Percentiles rank a stretch among this genome's conserved stretches.
These are phyloP conservation scores for Hypomyces rosellus DNA, from an alignment of 2,329 filamentous ascomycete genomes.

Conservation along the genomic window DNA sequence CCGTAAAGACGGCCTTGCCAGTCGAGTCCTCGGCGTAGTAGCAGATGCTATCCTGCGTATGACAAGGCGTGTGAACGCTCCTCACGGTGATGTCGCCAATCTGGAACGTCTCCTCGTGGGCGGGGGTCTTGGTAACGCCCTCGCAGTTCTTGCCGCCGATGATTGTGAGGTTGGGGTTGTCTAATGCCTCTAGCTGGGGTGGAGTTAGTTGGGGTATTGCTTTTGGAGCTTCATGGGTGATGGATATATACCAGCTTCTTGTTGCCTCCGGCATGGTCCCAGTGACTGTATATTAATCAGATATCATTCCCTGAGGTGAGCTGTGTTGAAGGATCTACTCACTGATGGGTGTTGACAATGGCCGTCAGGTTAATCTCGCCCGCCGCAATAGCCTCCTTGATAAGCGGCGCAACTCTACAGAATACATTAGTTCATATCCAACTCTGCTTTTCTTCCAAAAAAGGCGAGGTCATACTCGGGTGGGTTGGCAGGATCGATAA, in stretches of 20 bases:
- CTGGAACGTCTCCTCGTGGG: conserved; percentile 69
- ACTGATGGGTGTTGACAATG: conserved; percentile 98
- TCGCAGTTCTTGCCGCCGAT: conserved; percentile 85
- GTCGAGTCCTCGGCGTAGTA: conserved; percentile 80
- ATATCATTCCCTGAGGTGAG: neutral
- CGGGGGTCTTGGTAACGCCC: conserved; percentile 69
- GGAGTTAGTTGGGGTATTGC: neutral
- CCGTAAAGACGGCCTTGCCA: conserved; percentile 79
- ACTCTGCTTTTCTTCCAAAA: neutral
- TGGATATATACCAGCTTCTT: conserved; percentile 58
- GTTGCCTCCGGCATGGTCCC: conserved; percentile 93
- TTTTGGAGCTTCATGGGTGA: too few species aligned
- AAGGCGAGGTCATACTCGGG: conserved; percentile 54
- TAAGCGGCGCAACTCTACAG: conserved; percentile 50
- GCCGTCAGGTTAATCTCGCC: conserved; percentile 76
- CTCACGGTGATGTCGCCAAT: conserved; percentile 79
- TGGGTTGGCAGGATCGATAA: conserved; percentile 76
- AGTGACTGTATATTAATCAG: conserved; percentile 57
- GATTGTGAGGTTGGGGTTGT: conserved; percentile 61
- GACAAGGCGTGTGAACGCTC: conserved; percentile 91
- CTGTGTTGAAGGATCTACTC: conserved; percentile 37
- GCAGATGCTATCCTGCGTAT: conserved; percentile 98
- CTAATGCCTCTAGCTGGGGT: conserved; percentile 35
- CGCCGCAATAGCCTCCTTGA: conserved; percentile 66
- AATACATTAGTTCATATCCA: conserved; percentile 5